These are phyloP conservation scores for Nidularia pulvinata DNA, from an alignment of 768 basidiomycete genomes.

Conservation along the genomic window DNA sequence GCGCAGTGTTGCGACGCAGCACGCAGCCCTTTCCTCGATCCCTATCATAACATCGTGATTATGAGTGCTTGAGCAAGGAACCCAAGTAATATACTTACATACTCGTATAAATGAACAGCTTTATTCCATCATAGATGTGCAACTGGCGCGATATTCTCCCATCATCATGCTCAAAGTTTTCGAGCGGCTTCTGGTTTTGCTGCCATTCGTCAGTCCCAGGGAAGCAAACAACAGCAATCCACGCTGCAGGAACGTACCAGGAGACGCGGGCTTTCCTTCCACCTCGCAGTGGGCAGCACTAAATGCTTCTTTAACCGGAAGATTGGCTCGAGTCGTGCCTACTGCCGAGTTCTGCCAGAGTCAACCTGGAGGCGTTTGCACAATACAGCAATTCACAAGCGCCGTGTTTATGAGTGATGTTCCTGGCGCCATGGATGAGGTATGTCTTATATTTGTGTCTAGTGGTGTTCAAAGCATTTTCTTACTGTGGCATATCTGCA, in stretches of 20 bases:
- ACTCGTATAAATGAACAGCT: too few species aligned
- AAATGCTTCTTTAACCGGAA: conserved; percentile 16
- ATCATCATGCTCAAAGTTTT: too few species aligned
- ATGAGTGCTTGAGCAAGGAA: too few species aligned
- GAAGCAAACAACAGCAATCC: too few species aligned
- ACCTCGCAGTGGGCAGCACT: conserved; percentile 11
- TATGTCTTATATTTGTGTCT: background rate
- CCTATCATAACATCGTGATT: too few species aligned
- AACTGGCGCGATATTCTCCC: too few species aligned
- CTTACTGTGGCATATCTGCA: background rate
- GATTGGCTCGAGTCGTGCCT: conserved; percentile 15
- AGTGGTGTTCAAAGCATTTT: background rate
- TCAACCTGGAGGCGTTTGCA: conserved; percentile 3
- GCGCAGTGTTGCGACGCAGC: too few species aligned
- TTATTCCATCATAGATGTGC: too few species aligned
- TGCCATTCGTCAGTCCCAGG: too few species aligned
- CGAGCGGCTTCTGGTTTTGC: too few species aligned
- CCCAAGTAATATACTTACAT: too few species aligned
- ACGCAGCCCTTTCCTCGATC: too few species aligned
- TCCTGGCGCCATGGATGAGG: conserved; percentile 15
- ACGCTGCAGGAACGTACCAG: conserved; percentile 16
- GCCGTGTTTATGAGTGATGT: conserved; percentile 11
- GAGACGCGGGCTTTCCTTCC: conserved; percentile 14
- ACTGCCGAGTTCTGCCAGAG: conserved; percentile 14
- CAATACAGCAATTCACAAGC: conserved; percentile 9